Conservation (phyloP, 441 rosid genomes). For the Corymbia citriodora region DNA sequence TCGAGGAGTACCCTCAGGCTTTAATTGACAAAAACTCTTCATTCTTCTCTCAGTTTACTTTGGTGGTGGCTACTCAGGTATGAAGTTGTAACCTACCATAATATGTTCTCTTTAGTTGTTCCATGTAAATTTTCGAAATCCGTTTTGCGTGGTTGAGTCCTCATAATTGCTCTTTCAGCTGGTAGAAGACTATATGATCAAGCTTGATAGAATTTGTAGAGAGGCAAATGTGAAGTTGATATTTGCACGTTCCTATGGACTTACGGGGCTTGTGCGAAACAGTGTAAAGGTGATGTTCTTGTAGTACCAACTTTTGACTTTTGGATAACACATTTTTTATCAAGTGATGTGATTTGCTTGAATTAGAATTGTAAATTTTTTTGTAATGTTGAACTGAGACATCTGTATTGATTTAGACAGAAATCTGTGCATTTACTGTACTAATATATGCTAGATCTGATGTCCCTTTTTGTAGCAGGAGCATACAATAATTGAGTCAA, state of each 20-base stretch:
- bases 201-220: slow-evolving; percentile 78
- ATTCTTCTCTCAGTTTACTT: slow-evolving; percentile 86
- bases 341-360: background rate
- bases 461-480: slow-evolving; percentile 41
- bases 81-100: background rate
- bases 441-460: background rate
- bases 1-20: slow-evolving; percentile 68
- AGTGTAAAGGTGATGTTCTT: slow-evolving; percentile 62
- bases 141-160: background rate
- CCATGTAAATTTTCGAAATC: background rate
- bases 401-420: background rate
- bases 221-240: slow-evolving; percentile 83
- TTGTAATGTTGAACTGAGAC: background rate
- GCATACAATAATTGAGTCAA: slow-evolving; percentile 79
- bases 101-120: background rate
- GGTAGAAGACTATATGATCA: slow-evolving; percentile 73
- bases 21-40: slow-evolving; percentile 56
- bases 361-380: background rate
- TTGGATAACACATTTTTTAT: background rate
- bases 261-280: slow-evolving; percentile 79
- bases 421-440: background rate
- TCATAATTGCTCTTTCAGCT: slow-evolving; percentile 39
- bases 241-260: slow-evolving; percentile 93
- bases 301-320: background rate
- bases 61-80: slow-evolving; percentile 94